Base-by-base conservation (phyloP, 768 basidiomycete genomes). In the Pholiota molesta region DNA sequence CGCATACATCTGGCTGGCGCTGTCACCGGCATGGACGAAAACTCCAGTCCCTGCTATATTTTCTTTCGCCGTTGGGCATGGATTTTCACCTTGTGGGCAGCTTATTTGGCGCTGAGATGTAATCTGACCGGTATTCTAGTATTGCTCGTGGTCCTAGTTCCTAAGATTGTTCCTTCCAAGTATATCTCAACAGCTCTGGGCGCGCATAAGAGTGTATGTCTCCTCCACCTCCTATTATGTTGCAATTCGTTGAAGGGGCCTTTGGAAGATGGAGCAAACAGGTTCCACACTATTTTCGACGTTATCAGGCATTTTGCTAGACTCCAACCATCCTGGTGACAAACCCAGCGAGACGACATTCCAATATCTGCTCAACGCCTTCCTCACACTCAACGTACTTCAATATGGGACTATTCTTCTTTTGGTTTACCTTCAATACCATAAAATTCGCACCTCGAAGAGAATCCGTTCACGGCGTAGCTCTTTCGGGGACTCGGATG, bases 151-250 rank as follows among this genome's bases (percentile, higher is more conserved):
- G 79, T 93, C 16, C 78, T 93, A 35, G 91, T 92, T 0, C 90
- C 91, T 0, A 83, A 81, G 55, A 83, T 93, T 29, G 89, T 93
- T 0, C 82, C 86, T 7, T 65, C 81, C 19, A 89, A 88, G 70
- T 92, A 89, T 71, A 85, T 93, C 49, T 88, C 89, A 1, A 92
- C 92, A 1, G 90, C 89, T 5, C 78, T 93, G 0, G 91, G 90
- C 1, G 86, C 87, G 7, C 90, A 93, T 69, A 92, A 93, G 71
- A 86, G 87, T 69, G 91, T 91, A 75, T 63, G 87, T 74, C 3
- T 14, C n/a, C 40, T n/a, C n/a, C 7, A 19, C 5, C 6, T 31
- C 31, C 31, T 35, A 11, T 17, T 45, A 59, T 39, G 23, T 55
- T 31, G 35, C 16, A 35, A 35, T 63, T 11, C 52, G n/a, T 49